Evolutionary conservation across 768 basidiomycete species (phyloP).

Genomic region (Kwoniella mangroviensis): DNA sequence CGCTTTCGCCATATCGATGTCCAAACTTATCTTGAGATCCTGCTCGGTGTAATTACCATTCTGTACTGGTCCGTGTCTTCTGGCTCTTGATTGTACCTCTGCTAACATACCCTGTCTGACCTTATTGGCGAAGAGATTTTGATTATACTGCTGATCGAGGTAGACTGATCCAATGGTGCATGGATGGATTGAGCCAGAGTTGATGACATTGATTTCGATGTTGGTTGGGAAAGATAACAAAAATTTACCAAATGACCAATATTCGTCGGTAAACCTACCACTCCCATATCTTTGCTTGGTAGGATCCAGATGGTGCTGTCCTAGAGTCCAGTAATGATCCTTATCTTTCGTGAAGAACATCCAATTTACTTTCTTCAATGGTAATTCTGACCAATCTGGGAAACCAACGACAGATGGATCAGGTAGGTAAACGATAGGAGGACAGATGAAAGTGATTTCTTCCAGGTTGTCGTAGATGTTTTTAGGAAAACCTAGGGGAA

Average conservation of each 20-base stretch:
- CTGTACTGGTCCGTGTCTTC: not conserved
- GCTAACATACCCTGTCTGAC: not conserved
- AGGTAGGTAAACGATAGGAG: not conserved
- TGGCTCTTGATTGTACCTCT: not conserved
- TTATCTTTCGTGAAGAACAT: slow-evolving; percentile 3
- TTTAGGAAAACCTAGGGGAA: not conserved
- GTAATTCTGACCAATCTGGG: not conserved
- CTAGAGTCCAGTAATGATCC: not conserved
- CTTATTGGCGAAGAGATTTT: not conserved
- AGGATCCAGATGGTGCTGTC: not conserved
- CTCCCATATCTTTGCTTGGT: not conserved
- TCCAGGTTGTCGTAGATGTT: not conserved
- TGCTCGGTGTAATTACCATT: not conserved
- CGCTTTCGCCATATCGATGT: not conserved
- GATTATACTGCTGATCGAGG: not conserved
- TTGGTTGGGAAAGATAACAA: not conserved
- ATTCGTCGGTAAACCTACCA: not conserved
- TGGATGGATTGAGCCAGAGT: not conserved
- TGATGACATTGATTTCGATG: not conserved
- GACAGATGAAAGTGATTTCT: slow-evolving; percentile 13
- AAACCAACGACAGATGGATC: not conserved
- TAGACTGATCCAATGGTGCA: not conserved
- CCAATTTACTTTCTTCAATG: not conserved
- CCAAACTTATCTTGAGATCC: not conserved
- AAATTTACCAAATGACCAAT: not conserved